These are phyloP conservation scores for Malania oleifera DNA, from an alignment of 164 flowering plant species.

Conservation along the genomic window DNA sequence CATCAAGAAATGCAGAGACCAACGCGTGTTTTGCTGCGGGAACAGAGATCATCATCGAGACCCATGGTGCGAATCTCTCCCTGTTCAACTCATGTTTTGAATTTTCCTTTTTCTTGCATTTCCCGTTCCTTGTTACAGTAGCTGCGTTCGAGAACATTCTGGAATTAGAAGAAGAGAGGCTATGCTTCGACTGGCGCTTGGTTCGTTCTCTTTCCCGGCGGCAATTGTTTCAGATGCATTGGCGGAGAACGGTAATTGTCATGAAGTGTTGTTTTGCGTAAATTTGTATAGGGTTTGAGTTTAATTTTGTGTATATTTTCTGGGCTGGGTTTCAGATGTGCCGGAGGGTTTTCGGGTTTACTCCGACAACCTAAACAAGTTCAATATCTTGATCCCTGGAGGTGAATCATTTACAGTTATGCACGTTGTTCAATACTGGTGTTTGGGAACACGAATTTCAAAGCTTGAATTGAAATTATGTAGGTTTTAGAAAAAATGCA, in stretches of 20 bases:
- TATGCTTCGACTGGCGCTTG: constrained; percentile 29
- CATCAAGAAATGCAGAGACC: neutral
- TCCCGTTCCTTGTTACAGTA: neutral
- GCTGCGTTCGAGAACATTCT: neutral
- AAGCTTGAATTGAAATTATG: no score
- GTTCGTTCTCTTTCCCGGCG: constrained; percentile 34
- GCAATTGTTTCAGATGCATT: constrained; percentile 28
- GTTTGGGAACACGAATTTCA: no score
- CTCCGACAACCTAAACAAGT: constrained; percentile 71
- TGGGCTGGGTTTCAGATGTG: constrained; percentile 20
- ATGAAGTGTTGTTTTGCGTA: neutral
- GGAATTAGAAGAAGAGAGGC: constrained; percentile 36
- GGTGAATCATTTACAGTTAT: constrained; percentile 38
- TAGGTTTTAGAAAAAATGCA: no score
- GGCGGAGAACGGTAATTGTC: constrained; percentile 32
- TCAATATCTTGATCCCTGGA: constrained; percentile 62
- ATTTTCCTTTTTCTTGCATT: neutral
- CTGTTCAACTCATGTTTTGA: neutral
- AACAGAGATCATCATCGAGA: neutral
- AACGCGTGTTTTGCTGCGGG: constrained; percentile 10
- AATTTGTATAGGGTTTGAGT: no score
- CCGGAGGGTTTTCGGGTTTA: constrained; percentile 48
- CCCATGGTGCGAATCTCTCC: neutral
- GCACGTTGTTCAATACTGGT: no score
- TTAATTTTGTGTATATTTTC: no score